Evolutionary conservation across 208 protist species (phyloP).

Genomic region (Trypanosoma theileri): DNA sequence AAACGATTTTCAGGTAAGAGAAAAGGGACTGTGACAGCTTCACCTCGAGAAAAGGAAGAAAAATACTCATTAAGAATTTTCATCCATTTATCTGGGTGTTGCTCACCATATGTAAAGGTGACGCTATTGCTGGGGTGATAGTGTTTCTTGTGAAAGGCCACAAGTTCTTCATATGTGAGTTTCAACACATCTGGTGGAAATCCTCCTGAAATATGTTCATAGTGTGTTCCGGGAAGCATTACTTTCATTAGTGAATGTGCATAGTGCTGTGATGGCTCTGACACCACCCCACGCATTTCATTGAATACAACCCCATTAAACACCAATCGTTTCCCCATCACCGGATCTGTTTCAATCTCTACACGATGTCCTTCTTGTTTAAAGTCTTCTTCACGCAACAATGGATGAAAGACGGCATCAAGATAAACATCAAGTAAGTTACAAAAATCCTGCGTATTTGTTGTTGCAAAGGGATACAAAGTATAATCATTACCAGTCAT

Average conservation of each 20-base stretch:
- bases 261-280: slow-evolving; percentile 83
- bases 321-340: slow-evolving; percentile 37
- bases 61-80: slow-evolving; percentile 72
- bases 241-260: slow-evolving; percentile 59
- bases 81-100: slow-evolving; percentile 76
- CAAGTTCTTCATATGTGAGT: slow-evolving; percentile 88
- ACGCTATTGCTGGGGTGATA: slow-evolving; percentile 93
- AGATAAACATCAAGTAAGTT: slow-evolving; percentile 94
- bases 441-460: slow-evolving; percentile 89
- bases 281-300: slow-evolving; percentile 93
- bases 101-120: slow-evolving; percentile 87
- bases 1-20: slow-evolving; percentile 56
- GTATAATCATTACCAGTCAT: slow-evolving; percentile 94
- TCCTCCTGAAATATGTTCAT: slow-evolving; percentile 88
- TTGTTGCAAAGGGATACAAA: slow-evolving; percentile 93
- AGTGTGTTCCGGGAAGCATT: slow-evolving; percentile 88
- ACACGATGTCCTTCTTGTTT: slow-evolving; percentile 91
- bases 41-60: slow-evolving; percentile 36
- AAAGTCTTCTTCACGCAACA: slow-evolving; percentile 90
- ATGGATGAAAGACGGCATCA: slow-evolving; percentile 90
- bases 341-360: slow-evolving; percentile 56
- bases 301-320: slow-evolving; percentile 95
- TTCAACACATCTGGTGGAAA: slow-evolving; percentile 86
- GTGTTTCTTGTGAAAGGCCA: slow-evolving; percentile 83
- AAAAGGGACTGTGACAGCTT: slow-evolving; percentile 53